These are phyloP conservation scores for Mayamaea pseudoterrestris DNA, from an alignment of 108 stramenopile species.

Conservation along the genomic window DNA sequence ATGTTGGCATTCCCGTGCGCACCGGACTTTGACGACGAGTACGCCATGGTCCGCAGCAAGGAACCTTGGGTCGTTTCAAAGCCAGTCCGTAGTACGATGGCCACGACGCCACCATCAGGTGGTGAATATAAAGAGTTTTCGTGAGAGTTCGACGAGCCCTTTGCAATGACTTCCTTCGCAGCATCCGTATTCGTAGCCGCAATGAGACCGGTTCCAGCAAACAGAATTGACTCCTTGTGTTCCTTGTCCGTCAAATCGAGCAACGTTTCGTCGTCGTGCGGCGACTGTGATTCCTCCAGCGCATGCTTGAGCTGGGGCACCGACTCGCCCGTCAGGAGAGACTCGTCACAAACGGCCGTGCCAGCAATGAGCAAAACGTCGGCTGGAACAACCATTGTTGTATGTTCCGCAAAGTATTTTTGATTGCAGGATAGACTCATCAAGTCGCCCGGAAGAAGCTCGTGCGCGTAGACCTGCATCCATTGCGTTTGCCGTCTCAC, in stretches of 20 bases:
- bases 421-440: constrained; percentile 63
- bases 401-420: constrained; percentile 6
- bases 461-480: constrained; percentile 42
- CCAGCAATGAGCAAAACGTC: constrained; percentile 74
- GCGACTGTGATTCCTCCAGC: no score
- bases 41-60: constrained; percentile 89
- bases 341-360: constrained; percentile 73
- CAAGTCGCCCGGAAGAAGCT: constrained; percentile 88
- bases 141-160: not conserved
- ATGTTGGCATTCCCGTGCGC: constrained; percentile 63
- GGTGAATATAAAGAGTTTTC: constrained; percentile 21
- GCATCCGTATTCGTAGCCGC: no score
- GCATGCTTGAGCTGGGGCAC: constrained; percentile 65
- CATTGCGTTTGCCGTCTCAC: constrained; percentile 53
- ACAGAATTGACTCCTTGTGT: constrained; percentile 62
- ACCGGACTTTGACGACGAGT: constrained; percentile 54
- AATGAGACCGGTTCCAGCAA: constrained; percentile 78
- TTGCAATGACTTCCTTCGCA: not conserved
- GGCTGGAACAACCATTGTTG: constrained; percentile 32
- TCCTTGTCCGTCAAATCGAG: constrained; percentile 32
- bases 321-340: constrained; percentile 87
- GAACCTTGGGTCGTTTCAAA: constrained; percentile 91
- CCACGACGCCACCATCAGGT: constrained; percentile 70
- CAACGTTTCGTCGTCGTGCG: no score
- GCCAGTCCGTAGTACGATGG: constrained; percentile 86